Conservation (phyloP, 306 rosid genomes). For the barrel medic (Medicago truncatula) region DNA sequence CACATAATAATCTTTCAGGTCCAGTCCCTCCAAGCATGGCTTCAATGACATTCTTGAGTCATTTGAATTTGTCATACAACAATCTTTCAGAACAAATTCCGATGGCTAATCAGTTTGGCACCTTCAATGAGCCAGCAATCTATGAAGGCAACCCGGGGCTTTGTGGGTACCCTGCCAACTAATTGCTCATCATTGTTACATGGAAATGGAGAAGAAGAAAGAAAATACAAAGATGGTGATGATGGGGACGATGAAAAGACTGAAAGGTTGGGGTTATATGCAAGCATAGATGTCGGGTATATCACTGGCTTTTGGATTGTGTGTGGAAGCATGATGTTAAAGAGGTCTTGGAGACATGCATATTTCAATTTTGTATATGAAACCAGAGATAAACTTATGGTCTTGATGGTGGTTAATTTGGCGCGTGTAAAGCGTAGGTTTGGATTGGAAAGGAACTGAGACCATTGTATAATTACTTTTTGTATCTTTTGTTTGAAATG, state of each 20-base stretch:
- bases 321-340: slow-evolving; percentile 31
- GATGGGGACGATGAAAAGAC: slow-evolving; percentile 22
- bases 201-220: not conserved
- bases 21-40: not conserved
- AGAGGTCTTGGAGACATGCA: slow-evolving; percentile 40
- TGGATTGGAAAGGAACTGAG: slow-evolving; percentile 20
- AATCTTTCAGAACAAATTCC: not conserved
- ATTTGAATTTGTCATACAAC: not conserved
- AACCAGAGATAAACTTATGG: slow-evolving; percentile 6
- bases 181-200: not conserved
- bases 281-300: slow-evolving; percentile 27
- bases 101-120: not conserved
- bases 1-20: no score
- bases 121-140: not conserved
- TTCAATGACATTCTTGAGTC: not conserved
- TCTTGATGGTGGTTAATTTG: not conserved
- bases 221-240: slow-evolving; percentile 16
- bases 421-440: slow-evolving; percentile 12
- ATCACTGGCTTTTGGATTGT: slow-evolving; percentile 31
- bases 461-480: not conserved
- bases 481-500: not conserved
- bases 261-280: slow-evolving; percentile 26
- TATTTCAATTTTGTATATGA: slow-evolving; percentile 33
- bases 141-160: not conserved
- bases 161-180: not conserved